Conservation (phyloP, 2,329 filamentous ascomycete species). For the Cladophialophora immunda region DNA sequence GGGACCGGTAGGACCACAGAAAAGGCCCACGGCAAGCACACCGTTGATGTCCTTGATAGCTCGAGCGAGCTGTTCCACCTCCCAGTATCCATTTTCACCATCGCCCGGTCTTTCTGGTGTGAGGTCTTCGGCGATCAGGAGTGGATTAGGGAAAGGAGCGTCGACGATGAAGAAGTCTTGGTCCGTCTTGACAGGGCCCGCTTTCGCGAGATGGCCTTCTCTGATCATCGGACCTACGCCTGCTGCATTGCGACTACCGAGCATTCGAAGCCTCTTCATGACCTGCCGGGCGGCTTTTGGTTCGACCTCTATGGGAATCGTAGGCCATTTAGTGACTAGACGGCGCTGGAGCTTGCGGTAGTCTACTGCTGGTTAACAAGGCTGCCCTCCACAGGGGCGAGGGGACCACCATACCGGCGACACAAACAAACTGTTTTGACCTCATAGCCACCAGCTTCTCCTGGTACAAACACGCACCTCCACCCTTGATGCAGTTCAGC, state of each 20-base stretch:
- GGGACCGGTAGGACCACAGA: conserved; percentile 80
- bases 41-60: conserved; percentile 83
- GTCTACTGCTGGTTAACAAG: conserved; percentile 61
- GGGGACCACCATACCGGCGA: conserved; percentile 69
- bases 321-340: conserved; percentile 79
- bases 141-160: conserved; percentile 76
- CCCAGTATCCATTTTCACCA: conserved; percentile 75
- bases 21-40: conserved; percentile 91
- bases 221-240: conserved; percentile 61
- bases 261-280: conserved; percentile 71
- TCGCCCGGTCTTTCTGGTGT: conserved; percentile 58
- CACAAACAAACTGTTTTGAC: conserved; percentile 85
- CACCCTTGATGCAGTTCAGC: conserved; percentile 96
- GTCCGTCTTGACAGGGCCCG: conserved; percentile 83
- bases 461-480: conserved; percentile 96
- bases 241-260: conserved; percentile 76
- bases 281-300: conserved; percentile 83
- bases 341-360: conserved; percentile 86
- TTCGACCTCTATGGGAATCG: conserved; percentile 91
- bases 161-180: conserved; percentile 92
- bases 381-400: not conserved
- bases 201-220: conserved; percentile 76
- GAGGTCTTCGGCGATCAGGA: conserved; percentile 71
- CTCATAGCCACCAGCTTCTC: conserved; percentile 93
- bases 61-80: conserved; percentile 76